Evolutionary conservation across 768 basidiomycete genomes (phyloP), one percentile per base, ranked within the genome.

Genomic region (Amanita jacksonii): DNA sequence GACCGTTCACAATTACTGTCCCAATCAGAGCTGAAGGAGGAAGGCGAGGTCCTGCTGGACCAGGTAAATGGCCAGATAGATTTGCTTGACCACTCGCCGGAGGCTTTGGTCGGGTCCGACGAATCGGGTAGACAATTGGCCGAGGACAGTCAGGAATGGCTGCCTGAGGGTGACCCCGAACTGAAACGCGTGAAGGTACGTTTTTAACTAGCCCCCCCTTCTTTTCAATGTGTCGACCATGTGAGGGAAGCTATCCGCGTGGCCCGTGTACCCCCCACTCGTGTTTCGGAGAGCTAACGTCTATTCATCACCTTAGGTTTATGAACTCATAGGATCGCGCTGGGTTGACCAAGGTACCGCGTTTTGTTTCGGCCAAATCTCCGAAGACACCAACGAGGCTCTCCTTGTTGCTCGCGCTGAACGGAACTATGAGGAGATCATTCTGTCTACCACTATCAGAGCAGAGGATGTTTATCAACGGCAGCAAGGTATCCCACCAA

Each of bases 281-380:
- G 56, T 44, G 48, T 35, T 43, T 40, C 50, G 50, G 41, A 47
- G 41, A 42, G 23, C 52, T 54, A 25, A 58, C 52, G 33, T 43
- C 39, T 44, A 45, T 33, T 53, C 47, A 15, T 32, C 12, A 36
- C 49, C n/a, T n/a, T n/a, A 99, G 85, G 94, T 99, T 20, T 98
- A 99, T 64, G 85, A 93, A 62, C 81, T 99, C 48, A 76, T 90
- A 42, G 89, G 85, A 47, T 75, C 85, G 51, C 78, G 81, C 45
- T 99, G 96, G 96, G 74, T 82, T 44, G 96, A 99, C 70, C 81
- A 91, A 59, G 96, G 96, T 37, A 99, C 96, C 13, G 96, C 96
- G 1, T 88, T 92, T 59, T 96, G 93, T 61, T 87, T 86, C 56
- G 92, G 92, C 35, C 81, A 92, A 58, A 85, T 85, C 51, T 76